These are phyloP conservation scores for Mallotus repandus DNA, from an alignment of 441 rosid genomes.

Conservation along the genomic window DNA sequence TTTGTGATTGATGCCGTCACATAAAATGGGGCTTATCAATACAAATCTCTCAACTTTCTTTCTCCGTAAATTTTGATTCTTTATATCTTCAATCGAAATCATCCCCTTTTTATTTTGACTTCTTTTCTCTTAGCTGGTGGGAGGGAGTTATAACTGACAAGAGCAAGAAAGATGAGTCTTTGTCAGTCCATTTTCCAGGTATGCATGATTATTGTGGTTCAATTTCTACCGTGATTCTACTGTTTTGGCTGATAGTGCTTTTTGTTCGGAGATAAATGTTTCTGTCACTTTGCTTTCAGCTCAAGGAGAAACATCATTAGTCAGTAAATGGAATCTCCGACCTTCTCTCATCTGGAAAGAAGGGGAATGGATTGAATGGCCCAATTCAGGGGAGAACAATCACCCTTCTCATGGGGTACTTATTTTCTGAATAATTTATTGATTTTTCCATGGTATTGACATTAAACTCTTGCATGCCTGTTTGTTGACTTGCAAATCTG, in stretches of 20 bases:
- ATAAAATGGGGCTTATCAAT: background rate
- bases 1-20: background rate
- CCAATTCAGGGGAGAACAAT: constrained; percentile 43
- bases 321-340: constrained; percentile 82
- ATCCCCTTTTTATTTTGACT: constrained; percentile 16
- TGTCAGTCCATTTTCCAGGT: constrained; percentile 79
- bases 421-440: constrained; percentile 11
- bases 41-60: background rate
- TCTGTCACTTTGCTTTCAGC: constrained; percentile 45
- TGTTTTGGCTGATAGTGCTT: constrained; percentile 9
- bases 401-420: constrained; percentile 52
- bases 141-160: constrained; percentile 85
- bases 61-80: background rate
- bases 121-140: constrained; percentile 66
- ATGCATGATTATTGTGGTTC: constrained; percentile 19
- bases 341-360: constrained; percentile 86
- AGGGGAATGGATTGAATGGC: constrained; percentile 86
- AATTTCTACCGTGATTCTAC: constrained; percentile 2
- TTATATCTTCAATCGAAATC: background rate
- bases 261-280: constrained; percentile 5
- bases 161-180: constrained; percentile 74
- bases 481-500: constrained; percentile 26
- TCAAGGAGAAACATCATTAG: constrained; percentile 55
- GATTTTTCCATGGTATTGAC: constrained; percentile 14
- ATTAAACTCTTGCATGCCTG: constrained; percentile 15